Evolutionary conservation across 495 filamentous ascomycete species (phyloP), one percentile per base, ranked within the genome.

Genomic region (Sporormia fimetaria): DNA sequence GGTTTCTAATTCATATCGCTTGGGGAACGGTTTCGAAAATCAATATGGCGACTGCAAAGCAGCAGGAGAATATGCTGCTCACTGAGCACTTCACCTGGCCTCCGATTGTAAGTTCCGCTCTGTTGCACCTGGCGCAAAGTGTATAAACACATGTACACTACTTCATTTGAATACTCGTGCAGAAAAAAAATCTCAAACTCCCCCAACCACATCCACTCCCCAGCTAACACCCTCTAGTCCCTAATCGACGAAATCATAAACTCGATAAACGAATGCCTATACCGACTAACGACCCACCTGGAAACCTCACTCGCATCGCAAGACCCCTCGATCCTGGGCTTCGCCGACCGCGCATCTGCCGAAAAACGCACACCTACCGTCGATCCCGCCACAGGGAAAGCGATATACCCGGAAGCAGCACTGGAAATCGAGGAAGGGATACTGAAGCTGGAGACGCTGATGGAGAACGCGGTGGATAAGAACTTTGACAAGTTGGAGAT

Each of bases 201-300:
- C 55, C 37, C 42, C 31, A 41, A 16, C 36, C 47, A 54, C 33
- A 51, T 61, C 60, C 34, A 59, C 47, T 23, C 9, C 14, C 9
- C 20, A 6, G 11, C 24, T 15, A 32, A 29, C 21, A 36, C 42
- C 32, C 15, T 34, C 21, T 52, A 94, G 87, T 80, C 80, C 45
- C 73, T 98, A 16, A 78, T 98, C 57, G 90, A 98, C 70, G 90
- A 96, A 57, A 83, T 98, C 46, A 94, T 96, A 65, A 95, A 98
- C 67, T 78, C 78, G 44, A 75, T 94, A 54, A 96, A 96, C 67
- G 80, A 82, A 40, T 67, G 95, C 53, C 76, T 85, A 52, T 88
- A 87, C 61, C 76, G 76, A 54, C 84, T 84, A 37, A 76, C 94
- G 47, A 79, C 81, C 44, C 78, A 76, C 44, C 71, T 95, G 46